Conservation (phyloP, 2,329 filamentous ascomycete species). For the Sporothrix pallida region DNA sequence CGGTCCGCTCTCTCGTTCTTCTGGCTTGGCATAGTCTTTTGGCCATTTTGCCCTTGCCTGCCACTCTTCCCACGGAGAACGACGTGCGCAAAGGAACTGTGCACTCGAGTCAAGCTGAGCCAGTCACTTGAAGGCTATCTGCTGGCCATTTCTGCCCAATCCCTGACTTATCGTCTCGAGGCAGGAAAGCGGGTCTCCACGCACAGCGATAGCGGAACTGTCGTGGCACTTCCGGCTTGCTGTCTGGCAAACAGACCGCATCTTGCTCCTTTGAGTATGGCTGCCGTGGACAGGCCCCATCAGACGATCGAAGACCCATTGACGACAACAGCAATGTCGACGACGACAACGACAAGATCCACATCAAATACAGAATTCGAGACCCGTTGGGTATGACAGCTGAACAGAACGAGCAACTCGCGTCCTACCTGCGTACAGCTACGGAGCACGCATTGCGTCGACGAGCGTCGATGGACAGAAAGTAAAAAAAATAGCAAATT, state of each 20-base stretch:
- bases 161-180: neutral
- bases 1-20: slow-evolving; percentile 6
- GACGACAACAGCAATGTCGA: neutral
- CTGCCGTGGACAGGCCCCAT: neutral
- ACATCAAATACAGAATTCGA: neutral
- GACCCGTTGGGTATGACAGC: neutral
- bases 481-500: neutral
- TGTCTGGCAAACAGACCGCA: neutral
- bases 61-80: slow-evolving; percentile 4
- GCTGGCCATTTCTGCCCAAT: neutral
- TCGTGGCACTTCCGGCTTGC: neutral
- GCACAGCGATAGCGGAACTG: neutral
- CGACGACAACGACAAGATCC: neutral
- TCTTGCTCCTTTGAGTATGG: slow-evolving; percentile 1
- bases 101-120: neutral
- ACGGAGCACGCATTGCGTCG: neutral
- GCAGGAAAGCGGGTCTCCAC: slow-evolving; percentile 4
- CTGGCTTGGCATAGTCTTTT: slow-evolving; percentile 2
- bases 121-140: neutral
- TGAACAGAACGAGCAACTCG: too few relatives aligned
- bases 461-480: too few relatives aligned
- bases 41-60: neutral
- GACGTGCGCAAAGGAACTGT: neutral
- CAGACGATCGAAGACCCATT: neutral
- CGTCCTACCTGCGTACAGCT: neutral